A percentile compares a stretch with the other conserved stretches of the same genome.
phyloP scores from a whole-genome alignment of 2,329 filamentous ascomycete species.

The Magnaporthiopsis incrustans region DNA sequence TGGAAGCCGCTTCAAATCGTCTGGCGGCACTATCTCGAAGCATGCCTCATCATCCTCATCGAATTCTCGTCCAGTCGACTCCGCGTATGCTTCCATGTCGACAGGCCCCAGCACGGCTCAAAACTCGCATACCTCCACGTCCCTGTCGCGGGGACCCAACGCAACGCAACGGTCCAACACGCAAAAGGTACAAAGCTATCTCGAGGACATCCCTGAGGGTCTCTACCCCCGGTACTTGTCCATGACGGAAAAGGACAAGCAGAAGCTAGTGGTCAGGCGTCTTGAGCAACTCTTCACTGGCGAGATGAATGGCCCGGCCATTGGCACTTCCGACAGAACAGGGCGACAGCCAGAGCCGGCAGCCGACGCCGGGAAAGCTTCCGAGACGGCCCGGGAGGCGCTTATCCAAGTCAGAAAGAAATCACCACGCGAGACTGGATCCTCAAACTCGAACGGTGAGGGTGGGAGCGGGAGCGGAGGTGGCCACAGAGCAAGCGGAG shows the following conservation, averaged over 20 bases:
- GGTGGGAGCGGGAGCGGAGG: slow-evolving; percentile 18
- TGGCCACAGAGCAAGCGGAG: slow-evolving; percentile 15
- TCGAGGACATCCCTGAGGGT: slow-evolving; percentile 64
- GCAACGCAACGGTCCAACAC: slow-evolving; percentile 32
- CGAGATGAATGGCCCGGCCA: slow-evolving; percentile 36
- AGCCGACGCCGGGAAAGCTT: slow-evolving; percentile 5
- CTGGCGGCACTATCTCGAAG: slow-evolving; percentile 36
- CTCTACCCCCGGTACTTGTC: slow-evolving; percentile 52
- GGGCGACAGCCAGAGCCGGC: slow-evolving; percentile 7
- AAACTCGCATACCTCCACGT: slow-evolving; percentile 17
- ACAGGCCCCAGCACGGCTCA: slow-evolving; percentile 38
- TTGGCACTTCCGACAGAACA: slow-evolving; percentile 24
- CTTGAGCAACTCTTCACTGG: slow-evolving; percentile 79
- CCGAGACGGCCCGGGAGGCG: slow-evolving; percentile 38
- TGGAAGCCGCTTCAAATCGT: slow-evolving; percentile 28
- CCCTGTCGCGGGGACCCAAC: background rate
- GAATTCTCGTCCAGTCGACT: slow-evolving; percentile 47
- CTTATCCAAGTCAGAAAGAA: slow-evolving; percentile 38
- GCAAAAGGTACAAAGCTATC: slow-evolving; percentile 59
- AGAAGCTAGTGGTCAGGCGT: slow-evolving; percentile 66
- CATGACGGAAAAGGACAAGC: slow-evolving; percentile 67
- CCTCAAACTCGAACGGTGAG: slow-evolving; percentile 42
- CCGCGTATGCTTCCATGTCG: slow-evolving; percentile 63
- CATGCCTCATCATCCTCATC: slow-evolving; percentile 46
- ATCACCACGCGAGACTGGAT: slow-evolving; percentile 33